Evolutionary conservation across 495 filamentous ascomycete genomes (phyloP).

Genomic region (Trichocladium antarcticum): DNA sequence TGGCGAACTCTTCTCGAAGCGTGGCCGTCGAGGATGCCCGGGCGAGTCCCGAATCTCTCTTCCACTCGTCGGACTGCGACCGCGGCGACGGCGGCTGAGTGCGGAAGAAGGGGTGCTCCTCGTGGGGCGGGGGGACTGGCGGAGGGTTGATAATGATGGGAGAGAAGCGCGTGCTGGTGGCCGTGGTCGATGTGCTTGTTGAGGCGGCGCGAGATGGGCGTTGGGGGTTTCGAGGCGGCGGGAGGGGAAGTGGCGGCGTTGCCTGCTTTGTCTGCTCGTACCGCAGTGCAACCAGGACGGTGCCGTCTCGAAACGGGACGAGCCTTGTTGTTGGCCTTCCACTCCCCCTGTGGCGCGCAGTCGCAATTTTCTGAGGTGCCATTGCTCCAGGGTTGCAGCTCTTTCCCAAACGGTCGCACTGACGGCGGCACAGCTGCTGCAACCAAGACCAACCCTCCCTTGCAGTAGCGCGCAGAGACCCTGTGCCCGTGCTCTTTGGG

Average conservation of each 20-base stretch:
- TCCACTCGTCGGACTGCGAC: slow-evolving; percentile 21
- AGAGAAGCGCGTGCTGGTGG: slow-evolving; percentile 2
- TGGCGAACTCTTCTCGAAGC: slow-evolving; percentile 33
- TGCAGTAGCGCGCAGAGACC: background rate
- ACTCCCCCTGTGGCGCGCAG: slow-evolving; percentile 23
- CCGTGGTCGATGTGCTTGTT: slow-evolving; percentile 9
- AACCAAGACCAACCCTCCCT: background rate
- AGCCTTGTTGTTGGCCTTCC: slow-evolving; percentile 23
- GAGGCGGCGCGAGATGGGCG: slow-evolving; percentile 25
- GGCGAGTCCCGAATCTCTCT: slow-evolving; percentile 43
- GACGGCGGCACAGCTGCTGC: slow-evolving; percentile 9
- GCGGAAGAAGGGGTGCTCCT: slow-evolving; percentile 40
- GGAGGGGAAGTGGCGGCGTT: slow-evolving; percentile 45
- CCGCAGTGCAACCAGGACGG: slow-evolving; percentile 40
- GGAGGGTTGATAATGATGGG: slow-evolving; percentile 30
- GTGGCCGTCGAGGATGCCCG: slow-evolving; percentile 40
- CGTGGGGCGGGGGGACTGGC: slow-evolving; percentile 33
- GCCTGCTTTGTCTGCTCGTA: slow-evolving; percentile 47
- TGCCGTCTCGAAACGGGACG: slow-evolving; percentile 37
- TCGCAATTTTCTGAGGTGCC: slow-evolving; percentile 28
- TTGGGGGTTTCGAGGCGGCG: slow-evolving; percentile 30
- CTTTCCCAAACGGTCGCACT: slow-evolving; percentile 2
- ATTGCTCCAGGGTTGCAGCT: slow-evolving; percentile 15
- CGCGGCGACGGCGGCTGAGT: slow-evolving; percentile 21
- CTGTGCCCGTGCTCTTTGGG: background rate